These are phyloP conservation scores for Hippophae rhamnoides DNA, from an alignment of 306 rosid species.

Conservation along the genomic window DNA sequence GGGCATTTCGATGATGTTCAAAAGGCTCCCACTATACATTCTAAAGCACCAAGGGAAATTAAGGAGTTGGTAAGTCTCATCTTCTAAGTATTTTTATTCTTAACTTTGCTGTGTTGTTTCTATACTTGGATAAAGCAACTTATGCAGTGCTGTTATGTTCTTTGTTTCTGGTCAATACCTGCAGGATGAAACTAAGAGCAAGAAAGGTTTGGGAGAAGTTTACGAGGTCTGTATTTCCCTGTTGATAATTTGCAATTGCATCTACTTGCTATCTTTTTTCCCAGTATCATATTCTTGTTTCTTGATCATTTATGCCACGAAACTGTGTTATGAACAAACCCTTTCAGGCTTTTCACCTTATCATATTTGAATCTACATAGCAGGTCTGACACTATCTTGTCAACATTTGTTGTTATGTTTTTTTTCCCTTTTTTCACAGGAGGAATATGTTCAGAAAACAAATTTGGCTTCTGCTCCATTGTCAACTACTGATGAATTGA, in stretches of 20 bases:
- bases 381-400: not conserved
- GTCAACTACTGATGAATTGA: constrained; percentile 60
- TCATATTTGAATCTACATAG: not conserved
- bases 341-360: not conserved
- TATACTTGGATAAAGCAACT: constrained; percentile 9
- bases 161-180: constrained; percentile 4
- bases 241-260: constrained; percentile 14
- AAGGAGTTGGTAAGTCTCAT: constrained; percentile 58
- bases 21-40: constrained; percentile 51
- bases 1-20: constrained; percentile 64
- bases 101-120: constrained; percentile 10
- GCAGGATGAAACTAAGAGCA: constrained; percentile 90
- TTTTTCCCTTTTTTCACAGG: constrained; percentile 40
- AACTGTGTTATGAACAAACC: not conserved
- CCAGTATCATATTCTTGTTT: not conserved
- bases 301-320: not conserved
- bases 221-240: constrained; percentile 67
- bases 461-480: constrained; percentile 47
- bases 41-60: constrained; percentile 56
- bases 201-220: constrained; percentile 76
- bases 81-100: constrained; percentile 9
- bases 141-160: constrained; percentile 8
- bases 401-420: not conserved
- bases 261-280: constrained; percentile 3
- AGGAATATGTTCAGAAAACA: constrained; percentile 67